A percentile compares a stretch with the other conserved stretches of the same genome.
Evolutionary conservation across 257 asterid genomes (phyloP).

Genomic region (Solanum lycopersicoides): DNA sequence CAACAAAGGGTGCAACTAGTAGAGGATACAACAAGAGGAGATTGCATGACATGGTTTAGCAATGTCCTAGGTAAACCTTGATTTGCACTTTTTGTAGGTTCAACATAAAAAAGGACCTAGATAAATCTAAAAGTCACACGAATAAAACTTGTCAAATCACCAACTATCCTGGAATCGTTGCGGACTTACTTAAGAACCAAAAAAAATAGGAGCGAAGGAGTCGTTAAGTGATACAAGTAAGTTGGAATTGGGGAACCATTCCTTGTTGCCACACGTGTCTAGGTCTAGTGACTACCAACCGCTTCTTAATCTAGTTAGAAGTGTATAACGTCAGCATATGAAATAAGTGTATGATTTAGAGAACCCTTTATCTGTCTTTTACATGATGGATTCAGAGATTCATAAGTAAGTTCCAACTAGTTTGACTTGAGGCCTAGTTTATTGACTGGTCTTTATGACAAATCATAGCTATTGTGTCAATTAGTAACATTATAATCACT

Average conservation of each 20-base stretch:
- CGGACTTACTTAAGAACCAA: background rate
- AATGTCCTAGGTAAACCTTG: background rate
- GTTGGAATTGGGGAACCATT: background rate
- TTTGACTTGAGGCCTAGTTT: background rate
- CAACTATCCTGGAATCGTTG: background rate
- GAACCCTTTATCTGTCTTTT: background rate
- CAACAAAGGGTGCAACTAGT: background rate
- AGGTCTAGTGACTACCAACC: background rate
- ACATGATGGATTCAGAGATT: background rate
- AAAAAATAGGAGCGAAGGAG: background rate
- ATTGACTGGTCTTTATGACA: background rate
- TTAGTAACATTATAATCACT: background rate
- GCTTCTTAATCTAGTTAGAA: background rate
- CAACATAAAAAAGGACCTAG: background rate
- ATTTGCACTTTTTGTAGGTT: background rate
- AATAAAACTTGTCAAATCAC: background rate
- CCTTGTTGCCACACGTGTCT: background rate
- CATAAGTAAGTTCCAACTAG: background rate
- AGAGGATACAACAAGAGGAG: background rate
- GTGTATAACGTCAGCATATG: background rate
- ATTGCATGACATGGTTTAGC: background rate
- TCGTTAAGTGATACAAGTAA: background rate
- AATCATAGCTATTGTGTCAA: background rate
- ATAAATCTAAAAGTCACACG: background rate
- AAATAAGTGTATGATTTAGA: background rate